Evolutionary conservation across 1,284 basidiomycete species (phyloP).

Genomic region (Abortiporus biennis): DNA sequence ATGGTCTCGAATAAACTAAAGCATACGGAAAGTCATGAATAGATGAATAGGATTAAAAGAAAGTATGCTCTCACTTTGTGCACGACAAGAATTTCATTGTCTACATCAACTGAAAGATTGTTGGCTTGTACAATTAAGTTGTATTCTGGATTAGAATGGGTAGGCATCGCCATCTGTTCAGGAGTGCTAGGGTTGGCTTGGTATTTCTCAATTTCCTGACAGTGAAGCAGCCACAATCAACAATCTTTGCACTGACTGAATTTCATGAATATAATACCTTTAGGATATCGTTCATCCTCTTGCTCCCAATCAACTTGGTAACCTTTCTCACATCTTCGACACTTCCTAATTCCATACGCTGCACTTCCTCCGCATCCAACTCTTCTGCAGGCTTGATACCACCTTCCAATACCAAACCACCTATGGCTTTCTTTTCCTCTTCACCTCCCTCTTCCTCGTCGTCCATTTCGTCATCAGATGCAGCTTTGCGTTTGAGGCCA

Average conservation of each 20-base stretch:
- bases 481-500: constrained; percentile 58
- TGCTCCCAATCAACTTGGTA: constrained; percentile 84
- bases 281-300: constrained; percentile 81
- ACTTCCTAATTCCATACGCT: constrained; percentile 81
- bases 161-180: constrained; percentile 72
- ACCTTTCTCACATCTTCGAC: constrained; percentile 84
- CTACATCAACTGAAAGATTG: constrained; percentile 96
- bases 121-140: constrained; percentile 95
- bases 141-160: constrained; percentile 95
- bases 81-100: constrained; percentile 96
- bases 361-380: constrained; percentile 87
- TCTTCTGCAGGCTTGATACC: constrained; percentile 92
- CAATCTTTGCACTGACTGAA: no score
- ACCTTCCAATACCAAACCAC: constrained; percentile 78
- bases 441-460: constrained; percentile 37
- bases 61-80: constrained; percentile 69
- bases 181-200: constrained; percentile 70
- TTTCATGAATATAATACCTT: no score
- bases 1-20: constrained; percentile 95
- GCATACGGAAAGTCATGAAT: background rate
- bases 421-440: constrained; percentile 37
- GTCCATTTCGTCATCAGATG: constrained; percentile 46
- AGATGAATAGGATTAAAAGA: constrained; percentile 20
- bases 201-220: constrained; percentile 85
- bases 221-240: constrained; percentile 2